Conservation (phyloP, 2,329 filamentous ascomycete species). For the Parastagonospora nodorum region DNA sequence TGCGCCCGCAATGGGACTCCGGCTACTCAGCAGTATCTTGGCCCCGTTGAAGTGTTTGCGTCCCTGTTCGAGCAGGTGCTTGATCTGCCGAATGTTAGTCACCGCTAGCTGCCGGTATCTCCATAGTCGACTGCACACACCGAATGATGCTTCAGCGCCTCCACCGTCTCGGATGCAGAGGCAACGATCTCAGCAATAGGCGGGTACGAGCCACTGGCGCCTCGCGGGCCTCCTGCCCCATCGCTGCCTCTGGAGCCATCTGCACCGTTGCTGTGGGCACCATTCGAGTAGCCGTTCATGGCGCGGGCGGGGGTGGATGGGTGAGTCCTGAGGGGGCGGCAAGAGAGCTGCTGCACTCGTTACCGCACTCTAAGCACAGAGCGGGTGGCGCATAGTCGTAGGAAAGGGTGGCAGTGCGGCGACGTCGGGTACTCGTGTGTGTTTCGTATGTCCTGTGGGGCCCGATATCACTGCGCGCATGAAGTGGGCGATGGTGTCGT, state of each 20-base stretch:
- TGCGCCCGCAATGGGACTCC: constrained; percentile 69
- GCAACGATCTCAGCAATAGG: constrained; percentile 53
- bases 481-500: too few relatives aligned
- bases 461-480: not conserved
- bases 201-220: constrained; percentile 30
- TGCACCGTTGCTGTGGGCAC: constrained; percentile 24
- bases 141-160: constrained; percentile 32
- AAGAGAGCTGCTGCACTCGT: constrained; percentile 48
- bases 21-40: constrained; percentile 53
- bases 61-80: constrained; percentile 48
- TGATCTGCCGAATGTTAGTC: constrained; percentile 41
- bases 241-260: constrained; percentile 32
- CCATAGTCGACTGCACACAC: constrained; percentile 19
- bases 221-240: constrained; percentile 25
- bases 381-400: constrained; percentile 32
- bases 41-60: constrained; percentile 55
- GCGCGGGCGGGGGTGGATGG: constrained; percentile 13
- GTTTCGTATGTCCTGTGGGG: constrained; percentile 9
- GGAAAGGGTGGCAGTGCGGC: not conserved
- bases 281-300: constrained; percentile 41
- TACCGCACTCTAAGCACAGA: constrained; percentile 30
- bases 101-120: not conserved
- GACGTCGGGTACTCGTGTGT: constrained; percentile 6
- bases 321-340: constrained; percentile 34
- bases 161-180: constrained; percentile 44